Conservation (phyloP, 169 alveolate species). For the Eimeria acervulina region DNA sequence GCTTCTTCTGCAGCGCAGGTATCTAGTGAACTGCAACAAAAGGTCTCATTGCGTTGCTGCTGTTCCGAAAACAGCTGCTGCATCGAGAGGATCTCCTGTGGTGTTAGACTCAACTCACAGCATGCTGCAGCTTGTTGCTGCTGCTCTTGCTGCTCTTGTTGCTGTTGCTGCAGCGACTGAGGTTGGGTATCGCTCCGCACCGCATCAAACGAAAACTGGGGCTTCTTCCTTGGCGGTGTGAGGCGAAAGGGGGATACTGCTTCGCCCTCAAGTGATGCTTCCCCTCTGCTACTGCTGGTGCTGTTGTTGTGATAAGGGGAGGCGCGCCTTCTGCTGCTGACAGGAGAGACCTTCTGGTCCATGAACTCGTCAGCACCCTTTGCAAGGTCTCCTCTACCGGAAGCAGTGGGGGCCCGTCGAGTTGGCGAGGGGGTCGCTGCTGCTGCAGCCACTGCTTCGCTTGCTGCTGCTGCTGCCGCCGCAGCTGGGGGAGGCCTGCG, state of each 20-base stretch:
- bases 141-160: background rate
- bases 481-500: constrained; percentile 63
- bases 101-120: constrained; percentile 42
- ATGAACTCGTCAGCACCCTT: background rate
- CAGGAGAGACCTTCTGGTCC: constrained; percentile 68
- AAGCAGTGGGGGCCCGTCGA: constrained; percentile 35
- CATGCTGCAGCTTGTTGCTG: constrained; percentile 43
- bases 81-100: constrained; percentile 48
- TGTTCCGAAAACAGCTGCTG: constrained; percentile 63
- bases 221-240: constrained; percentile 71
- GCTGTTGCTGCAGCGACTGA: constrained; percentile 7
- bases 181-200: background rate
- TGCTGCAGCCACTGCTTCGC: constrained; percentile 49
- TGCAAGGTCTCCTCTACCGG: background rate
- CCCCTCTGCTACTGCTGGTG: constrained; percentile 29
- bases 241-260: constrained; percentile 34
- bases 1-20: constrained; percentile 61
- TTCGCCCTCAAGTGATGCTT: background rate
- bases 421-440: constrained; percentile 65
- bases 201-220: constrained; percentile 57
- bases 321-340: constrained; percentile 74
- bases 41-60: constrained; percentile 49
- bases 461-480: constrained; percentile 44
- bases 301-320: constrained; percentile 67
- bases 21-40: constrained; percentile 65